Conservation (phyloP, 768 basidiomycete species). For the Infundibulicybe gibba region DNA sequence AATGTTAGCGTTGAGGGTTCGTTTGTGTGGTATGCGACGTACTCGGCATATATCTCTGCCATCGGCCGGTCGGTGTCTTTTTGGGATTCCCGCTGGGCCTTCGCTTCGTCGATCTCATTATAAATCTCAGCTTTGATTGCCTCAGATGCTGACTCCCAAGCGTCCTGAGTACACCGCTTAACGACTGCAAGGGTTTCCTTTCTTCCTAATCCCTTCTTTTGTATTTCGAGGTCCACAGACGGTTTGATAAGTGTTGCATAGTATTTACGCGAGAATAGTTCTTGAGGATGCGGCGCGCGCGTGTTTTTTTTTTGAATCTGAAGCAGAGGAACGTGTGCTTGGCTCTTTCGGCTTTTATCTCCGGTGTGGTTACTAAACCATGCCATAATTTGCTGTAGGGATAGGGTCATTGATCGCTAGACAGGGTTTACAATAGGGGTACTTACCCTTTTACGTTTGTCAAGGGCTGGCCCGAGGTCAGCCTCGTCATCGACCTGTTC, state of each 20-base stretch:
- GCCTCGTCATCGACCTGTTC: background rate
- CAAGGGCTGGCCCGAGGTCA: background rate
- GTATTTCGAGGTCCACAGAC: background rate
- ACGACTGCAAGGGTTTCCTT: background rate
- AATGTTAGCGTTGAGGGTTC: too few species aligned
- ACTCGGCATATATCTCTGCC: too few species aligned
- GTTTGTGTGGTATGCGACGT: too few species aligned
- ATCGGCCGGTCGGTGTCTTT: background rate
- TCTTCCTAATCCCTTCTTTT: background rate
- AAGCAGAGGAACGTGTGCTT: background rate
- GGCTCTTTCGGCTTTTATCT: background rate
- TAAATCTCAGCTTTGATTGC: conserved; percentile 5
- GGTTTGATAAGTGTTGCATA: background rate
- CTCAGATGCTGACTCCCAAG: conserved; percentile 8
- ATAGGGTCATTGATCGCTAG: too few species aligned
- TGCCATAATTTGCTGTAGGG: background rate
- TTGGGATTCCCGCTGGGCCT: conserved; percentile 2
- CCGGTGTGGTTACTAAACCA: background rate
- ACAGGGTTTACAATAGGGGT: too few species aligned
- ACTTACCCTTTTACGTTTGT: background rate
- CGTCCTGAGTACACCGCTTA: background rate
- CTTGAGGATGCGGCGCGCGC: background rate
- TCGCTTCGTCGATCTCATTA: conserved; percentile 2
- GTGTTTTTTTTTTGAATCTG: background rate
- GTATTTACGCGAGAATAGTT: background rate